A percentile compares a stretch with the other conserved stretches of the same genome.
These are phyloP conservation scores for Phaeosphaeriaceae sp. DNA, from an alignment of 2,329 filamentous ascomycete species.

Conservation along the genomic window DNA sequence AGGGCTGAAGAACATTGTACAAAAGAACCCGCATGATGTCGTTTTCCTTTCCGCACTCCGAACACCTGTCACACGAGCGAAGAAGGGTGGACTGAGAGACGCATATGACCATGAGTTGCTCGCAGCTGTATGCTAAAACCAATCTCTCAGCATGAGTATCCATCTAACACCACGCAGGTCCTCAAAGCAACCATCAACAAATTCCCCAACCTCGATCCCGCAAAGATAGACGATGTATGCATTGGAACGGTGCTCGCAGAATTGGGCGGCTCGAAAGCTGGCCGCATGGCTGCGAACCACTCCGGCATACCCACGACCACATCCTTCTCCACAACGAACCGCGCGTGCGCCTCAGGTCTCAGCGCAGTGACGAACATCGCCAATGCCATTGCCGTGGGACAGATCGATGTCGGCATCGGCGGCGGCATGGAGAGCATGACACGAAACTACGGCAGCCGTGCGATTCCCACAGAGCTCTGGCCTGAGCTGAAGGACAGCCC, in stretches of 20 bases:
- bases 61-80: slow-evolving; percentile 82
- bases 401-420: slow-evolving; percentile 76
- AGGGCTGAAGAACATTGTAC: slow-evolving; percentile 77
- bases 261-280: slow-evolving; percentile 88
- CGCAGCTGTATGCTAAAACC: slow-evolving; percentile 58
- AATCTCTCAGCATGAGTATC: slow-evolving; percentile 49
- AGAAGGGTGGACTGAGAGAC: slow-evolving; percentile 84
- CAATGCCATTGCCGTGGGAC: slow-evolving; percentile 75
- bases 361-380: slow-evolving; percentile 78
- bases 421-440: slow-evolving; percentile 98
- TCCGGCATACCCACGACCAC: slow-evolving; percentile 76
- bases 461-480: slow-evolving; percentile 87
- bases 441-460: slow-evolving; percentile 81
- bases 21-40: slow-evolving; percentile 79
- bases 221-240: slow-evolving; percentile 77
- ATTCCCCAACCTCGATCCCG: slow-evolving; percentile 74
- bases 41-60: slow-evolving; percentile 91
- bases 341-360: slow-evolving; percentile 81
- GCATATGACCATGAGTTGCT: slow-evolving; percentile 92
- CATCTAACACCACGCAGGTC: slow-evolving; percentile 44
- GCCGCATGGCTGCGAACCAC: slow-evolving; percentile 88
- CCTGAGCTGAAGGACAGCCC: slow-evolving; percentile 70
- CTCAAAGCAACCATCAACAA: slow-evolving; percentile 73
- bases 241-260: slow-evolving; percentile 91
- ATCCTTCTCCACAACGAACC: slow-evolving; percentile 84